These are phyloP conservation scores for Daldinia childiae DNA, from an alignment of 495 filamentous ascomycete genomes.

Conservation along the genomic window DNA sequence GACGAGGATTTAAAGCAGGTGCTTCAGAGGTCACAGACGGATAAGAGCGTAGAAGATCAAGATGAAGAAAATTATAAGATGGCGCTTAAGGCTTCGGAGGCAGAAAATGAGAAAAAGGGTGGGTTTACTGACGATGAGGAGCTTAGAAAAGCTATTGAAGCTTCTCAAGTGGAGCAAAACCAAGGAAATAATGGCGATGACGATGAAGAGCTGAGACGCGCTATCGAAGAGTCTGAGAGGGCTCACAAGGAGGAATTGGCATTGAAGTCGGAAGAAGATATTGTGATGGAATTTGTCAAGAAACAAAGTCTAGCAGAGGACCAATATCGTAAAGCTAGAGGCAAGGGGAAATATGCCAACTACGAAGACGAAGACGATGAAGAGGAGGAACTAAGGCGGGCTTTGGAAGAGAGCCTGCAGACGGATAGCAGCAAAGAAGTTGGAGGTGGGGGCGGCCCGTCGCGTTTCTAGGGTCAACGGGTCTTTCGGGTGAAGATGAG, in stretches of 20 bases:
- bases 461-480: constrained; percentile 17
- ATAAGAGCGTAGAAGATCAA: constrained; percentile 15
- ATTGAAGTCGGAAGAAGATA: constrained; percentile 71
- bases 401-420: constrained; percentile 59
- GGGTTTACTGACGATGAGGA: constrained; percentile 55
- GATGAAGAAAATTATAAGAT: constrained; percentile 45
- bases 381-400: constrained; percentile 58
- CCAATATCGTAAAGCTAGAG: constrained; percentile 53
- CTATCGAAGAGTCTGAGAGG: constrained; percentile 59
- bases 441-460: constrained; percentile 41
- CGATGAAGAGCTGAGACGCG: constrained; percentile 55
- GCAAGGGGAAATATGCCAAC: constrained; percentile 26
- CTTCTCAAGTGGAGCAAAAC: constrained; percentile 47
- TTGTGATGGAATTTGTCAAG: constrained; percentile 80
- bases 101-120: constrained; percentile 8
- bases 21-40: constrained; percentile 38
- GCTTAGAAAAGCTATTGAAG: constrained; percentile 57
- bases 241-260: constrained; percentile 51
- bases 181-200: constrained; percentile 44
- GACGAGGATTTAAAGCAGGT: constrained; percentile 48
- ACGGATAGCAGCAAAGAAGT: constrained; percentile 9
- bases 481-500: constrained; percentile 9
- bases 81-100: constrained; percentile 39
- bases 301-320: constrained; percentile 78
- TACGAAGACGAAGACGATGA: constrained; percentile 46